Percentiles rank a stretch among this genome's conserved stretches.
phyloP scores from a whole-genome alignment of 768 basidiomycete species.

The Lactifluus subvellereus region DNA sequence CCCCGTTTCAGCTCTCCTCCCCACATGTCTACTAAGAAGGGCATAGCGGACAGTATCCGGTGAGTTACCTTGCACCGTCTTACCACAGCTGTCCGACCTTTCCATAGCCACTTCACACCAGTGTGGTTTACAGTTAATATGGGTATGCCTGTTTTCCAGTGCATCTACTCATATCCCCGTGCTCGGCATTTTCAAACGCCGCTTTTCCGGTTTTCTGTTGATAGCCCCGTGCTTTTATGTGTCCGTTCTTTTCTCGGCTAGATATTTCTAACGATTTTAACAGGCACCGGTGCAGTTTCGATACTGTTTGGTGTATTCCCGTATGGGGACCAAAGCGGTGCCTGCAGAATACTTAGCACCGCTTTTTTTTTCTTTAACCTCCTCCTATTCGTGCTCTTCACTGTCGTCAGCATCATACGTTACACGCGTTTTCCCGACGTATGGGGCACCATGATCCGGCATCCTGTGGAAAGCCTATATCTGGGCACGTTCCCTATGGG shows the following conservation, averaged over 20 bases:
- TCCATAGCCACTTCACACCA: constrained; percentile 44
- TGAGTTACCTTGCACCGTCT: constrained; percentile 13
- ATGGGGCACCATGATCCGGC: constrained; percentile 41
- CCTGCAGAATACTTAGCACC: constrained; percentile 40
- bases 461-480: constrained; percentile 48
- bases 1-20: not conserved
- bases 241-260: not conserved
- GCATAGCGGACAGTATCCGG: constrained; percentile 35
- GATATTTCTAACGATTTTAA: not conserved
- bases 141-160: constrained; percentile 33
- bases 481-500: constrained; percentile 53
- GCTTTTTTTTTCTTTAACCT: constrained; percentile 54
- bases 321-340: constrained; percentile 39
- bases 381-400: constrained; percentile 36
- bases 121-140: constrained; percentile 53
- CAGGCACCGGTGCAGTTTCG: constrained; percentile 48
- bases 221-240: not conserved
- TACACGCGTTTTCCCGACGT: constrained; percentile 50
- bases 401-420: constrained; percentile 39
- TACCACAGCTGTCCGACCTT: not conserved
- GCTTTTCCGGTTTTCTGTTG: not conserved
- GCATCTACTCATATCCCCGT: not conserved
- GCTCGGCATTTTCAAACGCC: not conserved
- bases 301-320: constrained; percentile 54
- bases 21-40: constrained; percentile 26